Evolutionary conservation across 768 basidiomycete species (phyloP).

Genomic region (Leccinum olivaceopallidum): DNA sequence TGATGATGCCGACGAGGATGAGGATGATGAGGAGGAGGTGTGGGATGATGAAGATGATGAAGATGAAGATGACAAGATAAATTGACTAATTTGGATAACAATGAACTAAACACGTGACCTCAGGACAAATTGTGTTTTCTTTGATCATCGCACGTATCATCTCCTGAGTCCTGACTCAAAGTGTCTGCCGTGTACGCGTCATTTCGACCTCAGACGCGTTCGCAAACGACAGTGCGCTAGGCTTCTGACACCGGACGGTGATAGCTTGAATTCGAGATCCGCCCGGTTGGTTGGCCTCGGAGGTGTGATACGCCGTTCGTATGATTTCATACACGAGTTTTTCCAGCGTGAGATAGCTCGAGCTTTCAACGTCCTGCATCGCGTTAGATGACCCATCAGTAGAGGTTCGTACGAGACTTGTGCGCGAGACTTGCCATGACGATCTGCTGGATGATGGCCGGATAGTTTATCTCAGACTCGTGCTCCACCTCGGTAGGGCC

Average conservation of each 20-base stretch:
- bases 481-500: not conserved
- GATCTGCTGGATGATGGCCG: constrained; percentile 36
- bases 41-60: not conserved
- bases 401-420: not conserved
- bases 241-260: constrained; percentile 62
- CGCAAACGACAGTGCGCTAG: constrained; percentile 69
- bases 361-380: constrained; percentile 13
- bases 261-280: constrained; percentile 38
- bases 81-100: not conserved
- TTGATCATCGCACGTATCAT: not conserved
- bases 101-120: too few relatives aligned
- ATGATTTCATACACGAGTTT: constrained; percentile 45
- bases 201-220: constrained; percentile 64
- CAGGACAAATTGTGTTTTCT: not conserved
- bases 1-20: not conserved
- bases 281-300: constrained; percentile 30
- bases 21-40: not conserved
- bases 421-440: constrained; percentile 14
- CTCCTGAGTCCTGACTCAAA: too few relatives aligned
- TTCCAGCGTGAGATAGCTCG: constrained; percentile 23
- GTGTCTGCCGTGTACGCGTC: constrained; percentile 36
- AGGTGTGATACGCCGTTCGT: constrained; percentile 52
- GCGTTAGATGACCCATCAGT: not conserved
- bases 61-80: not conserved
- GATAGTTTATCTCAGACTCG: constrained; percentile 36